Percentiles rank a stretch among this genome's conserved stretches.
Conservation (phyloP, 306 rosid genomes). For the Oxytropis ochrocephala region DNA sequence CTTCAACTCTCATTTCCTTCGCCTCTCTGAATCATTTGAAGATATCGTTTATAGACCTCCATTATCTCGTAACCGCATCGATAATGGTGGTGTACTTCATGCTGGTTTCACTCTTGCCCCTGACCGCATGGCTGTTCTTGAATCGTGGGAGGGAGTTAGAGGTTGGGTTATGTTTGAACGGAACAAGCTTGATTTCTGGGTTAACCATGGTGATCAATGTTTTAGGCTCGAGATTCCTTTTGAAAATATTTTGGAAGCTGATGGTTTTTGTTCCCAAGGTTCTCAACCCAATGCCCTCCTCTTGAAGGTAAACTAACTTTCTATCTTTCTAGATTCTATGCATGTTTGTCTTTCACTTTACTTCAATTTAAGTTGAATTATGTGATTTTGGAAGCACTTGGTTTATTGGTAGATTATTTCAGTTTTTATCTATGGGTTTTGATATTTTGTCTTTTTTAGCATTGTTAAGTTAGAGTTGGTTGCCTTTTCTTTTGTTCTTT, state of each 20-base stretch:
- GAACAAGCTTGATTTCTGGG: slow-evolving; percentile 57
- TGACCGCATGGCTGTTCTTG: slow-evolving; percentile 41
- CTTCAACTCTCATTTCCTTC: slow-evolving; percentile 48
- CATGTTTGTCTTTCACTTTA: not conserved
- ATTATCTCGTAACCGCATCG: slow-evolving; percentile 29
- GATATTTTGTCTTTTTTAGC: not conserved
- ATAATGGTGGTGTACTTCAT: slow-evolving; percentile 32
- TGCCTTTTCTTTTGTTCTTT: not conserved
- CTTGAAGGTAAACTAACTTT: slow-evolving; percentile 35
- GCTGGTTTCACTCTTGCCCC: slow-evolving; percentile 43
- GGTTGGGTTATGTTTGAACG: slow-evolving; percentile 78
- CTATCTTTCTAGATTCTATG: not conserved
- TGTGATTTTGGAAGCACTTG: not conserved
- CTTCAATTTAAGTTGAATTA: not conserved
- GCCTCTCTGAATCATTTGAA: slow-evolving; percentile 33
- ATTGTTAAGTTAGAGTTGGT: not conserved
- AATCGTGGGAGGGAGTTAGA: slow-evolving; percentile 55
- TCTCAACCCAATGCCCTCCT: slow-evolving; percentile 45
- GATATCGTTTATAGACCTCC: slow-evolving; percentile 61
- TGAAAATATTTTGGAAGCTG: slow-evolving; percentile 60
- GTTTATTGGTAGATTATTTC: not conserved
- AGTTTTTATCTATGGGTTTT: not conserved
- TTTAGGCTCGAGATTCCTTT: slow-evolving; percentile 61
- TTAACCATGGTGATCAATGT: slow-evolving; percentile 30
- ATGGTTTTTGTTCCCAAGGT: slow-evolving; percentile 35